Base-by-base conservation (phyloP, 225 moss, liverwort and hornwort species). In the Thuidium tamariscinum region DNA sequence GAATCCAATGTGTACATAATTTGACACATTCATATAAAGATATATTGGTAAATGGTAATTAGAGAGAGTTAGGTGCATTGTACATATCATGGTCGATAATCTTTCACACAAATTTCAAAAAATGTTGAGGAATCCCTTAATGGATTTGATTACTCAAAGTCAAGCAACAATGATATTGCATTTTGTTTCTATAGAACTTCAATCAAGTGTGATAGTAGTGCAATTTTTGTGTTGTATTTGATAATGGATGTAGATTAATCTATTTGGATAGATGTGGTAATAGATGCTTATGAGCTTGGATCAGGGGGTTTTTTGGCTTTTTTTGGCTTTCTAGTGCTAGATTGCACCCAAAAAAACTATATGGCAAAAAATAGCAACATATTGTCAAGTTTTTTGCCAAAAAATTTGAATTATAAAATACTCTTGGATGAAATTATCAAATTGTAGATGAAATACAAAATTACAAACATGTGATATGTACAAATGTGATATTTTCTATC, bases 261-360 rank as follows among this genome's bases (percentile, higher is more conserved):
- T 41, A 90, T 86, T 73, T 96, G 96, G 95, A 90, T 96, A 88
- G 97, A 96, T 74, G 97, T 93, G 71, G 89, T 92, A 55, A n/a
- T n/a, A n/a, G n/a, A n/a, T n/a, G n/a, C n/a, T n/a, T n/a, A n/a
- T n/a, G n/a, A n/a, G n/a, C n/a, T n/a, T n/a, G n/a, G n/a, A n/a
- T n/a, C n/a, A n/a, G n/a, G n/a, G n/a, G n/a, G n/a, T n/a, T n/a
- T n/a, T n/a, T n/a, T n/a, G n/a, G n/a, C n/a, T n/a, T n/a, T n/a
- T n/a, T n/a, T n/a, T n/a, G n/a, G n/a, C n/a, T n/a, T n/a, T n/a
- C n/a, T n/a, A n/a, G n/a, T n/a, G n/a, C n/a, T n/a, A n/a, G n/a
- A n/a, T n/a, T n/a, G n/a, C n/a, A n/a, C n/a, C n/a, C n/a, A n/a
- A n/a, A n/a, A n/a, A n/a, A n/a, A n/a, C n/a, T n/a, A n/a, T n/a